Percentiles rank a stretch among this genome's conserved stretches.
Conservation (phyloP, 148 eudicot genomes). For the Vaccinium macrocarpon region DNA sequence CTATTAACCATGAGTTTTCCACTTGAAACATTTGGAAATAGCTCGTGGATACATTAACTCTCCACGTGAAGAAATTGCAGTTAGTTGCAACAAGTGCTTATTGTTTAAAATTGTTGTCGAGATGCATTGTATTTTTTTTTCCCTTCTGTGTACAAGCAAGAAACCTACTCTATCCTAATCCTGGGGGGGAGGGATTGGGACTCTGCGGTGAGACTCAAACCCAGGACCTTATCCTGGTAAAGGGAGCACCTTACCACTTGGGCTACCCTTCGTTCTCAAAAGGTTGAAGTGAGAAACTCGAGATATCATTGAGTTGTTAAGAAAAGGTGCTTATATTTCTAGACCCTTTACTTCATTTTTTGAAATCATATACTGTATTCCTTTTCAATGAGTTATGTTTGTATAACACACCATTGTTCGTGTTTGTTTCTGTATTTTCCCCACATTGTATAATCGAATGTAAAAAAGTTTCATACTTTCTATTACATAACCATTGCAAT, state of each 20-base stretch:
- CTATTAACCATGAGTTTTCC: not conserved
- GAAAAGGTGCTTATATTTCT: too few species aligned
- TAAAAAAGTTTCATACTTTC: not conserved
- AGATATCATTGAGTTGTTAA: too few species aligned
- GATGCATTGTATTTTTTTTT: not conserved
- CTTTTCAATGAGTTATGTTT: not conserved
- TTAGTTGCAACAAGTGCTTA: not conserved
- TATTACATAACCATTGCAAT: not conserved
- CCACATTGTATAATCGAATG: not conserved
- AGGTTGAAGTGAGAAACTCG: too few species aligned
- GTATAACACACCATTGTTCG: not conserved
- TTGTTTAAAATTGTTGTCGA: not conserved
- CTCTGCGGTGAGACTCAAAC: too few species aligned
- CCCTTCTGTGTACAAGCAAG: not conserved
- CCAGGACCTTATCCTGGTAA: too few species aligned
- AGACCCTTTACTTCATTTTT: too few species aligned
- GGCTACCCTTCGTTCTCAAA: too few species aligned
- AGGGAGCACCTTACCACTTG: too few species aligned
- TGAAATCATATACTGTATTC: too few species aligned
- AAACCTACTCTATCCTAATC: too few species aligned
- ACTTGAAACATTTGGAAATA: not conserved
- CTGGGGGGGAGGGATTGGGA: too few species aligned
- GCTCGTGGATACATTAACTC: not conserved
- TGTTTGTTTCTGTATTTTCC: not conserved
- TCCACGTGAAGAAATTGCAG: not conserved